These are phyloP conservation scores for Macadamia integrifolia DNA, from an alignment of 164 flowering plant species.

Conservation along the genomic window DNA sequence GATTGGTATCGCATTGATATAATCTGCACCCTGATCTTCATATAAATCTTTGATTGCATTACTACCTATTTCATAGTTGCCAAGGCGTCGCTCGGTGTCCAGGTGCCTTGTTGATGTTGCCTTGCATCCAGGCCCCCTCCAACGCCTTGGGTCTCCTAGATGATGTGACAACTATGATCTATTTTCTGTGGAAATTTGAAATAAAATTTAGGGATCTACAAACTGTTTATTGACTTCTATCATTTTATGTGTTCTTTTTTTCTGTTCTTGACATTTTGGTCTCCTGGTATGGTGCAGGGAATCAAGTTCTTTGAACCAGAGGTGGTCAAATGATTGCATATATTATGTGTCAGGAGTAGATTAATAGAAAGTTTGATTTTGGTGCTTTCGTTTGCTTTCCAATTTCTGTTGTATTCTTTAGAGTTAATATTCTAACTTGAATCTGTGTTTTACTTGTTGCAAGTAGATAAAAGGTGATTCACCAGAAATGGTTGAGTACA, in stretches of 20 bases:
- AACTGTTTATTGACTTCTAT: neutral
- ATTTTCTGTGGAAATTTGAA: neutral
- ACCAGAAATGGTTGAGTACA: slow-evolving; percentile 90
- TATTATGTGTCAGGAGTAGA: slow-evolving; percentile 11
- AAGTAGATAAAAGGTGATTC: slow-evolving; percentile 91
- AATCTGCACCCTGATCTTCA: neutral
- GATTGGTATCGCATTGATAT: neutral
- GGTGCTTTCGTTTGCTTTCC: neutral
- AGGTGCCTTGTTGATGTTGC: too few relatives aligned
- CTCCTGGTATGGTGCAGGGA: slow-evolving; percentile 52
- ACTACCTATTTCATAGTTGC: neutral
- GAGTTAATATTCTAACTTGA: slow-evolving; percentile 5
- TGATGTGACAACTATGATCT: too few relatives aligned
- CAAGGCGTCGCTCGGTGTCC: too few relatives aligned
- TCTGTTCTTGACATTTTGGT: slow-evolving; percentile 6
- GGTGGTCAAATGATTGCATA: slow-evolving; percentile 36
- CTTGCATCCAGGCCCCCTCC: too few relatives aligned
- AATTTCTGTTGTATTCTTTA: neutral
- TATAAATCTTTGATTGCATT: neutral
- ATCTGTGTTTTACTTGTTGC: slow-evolving; percentile 14
- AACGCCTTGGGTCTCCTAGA: too few relatives aligned
- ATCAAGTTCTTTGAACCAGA: slow-evolving; percentile 99
- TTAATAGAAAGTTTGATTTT: slow-evolving; percentile 8
- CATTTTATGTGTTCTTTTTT: neutral
- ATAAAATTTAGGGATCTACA: neutral